Base-by-base conservation (phyloP, 768 basidiomycete species). In the Phylloporus sp. region DNA sequence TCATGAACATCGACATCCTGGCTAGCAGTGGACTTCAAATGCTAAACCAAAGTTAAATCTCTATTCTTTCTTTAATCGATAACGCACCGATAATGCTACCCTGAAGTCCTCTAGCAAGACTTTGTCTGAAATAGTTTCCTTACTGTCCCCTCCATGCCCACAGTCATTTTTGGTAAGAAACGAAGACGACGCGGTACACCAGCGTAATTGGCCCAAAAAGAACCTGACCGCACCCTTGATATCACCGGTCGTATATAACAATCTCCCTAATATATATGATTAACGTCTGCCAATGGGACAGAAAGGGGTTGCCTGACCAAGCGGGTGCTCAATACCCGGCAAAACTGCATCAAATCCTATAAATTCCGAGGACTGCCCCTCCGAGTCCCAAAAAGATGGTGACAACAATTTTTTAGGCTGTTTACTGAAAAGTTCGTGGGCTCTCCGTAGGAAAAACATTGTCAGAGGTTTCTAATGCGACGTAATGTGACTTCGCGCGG, bases 211-310 rank as follows among this genome's bases (percentile, higher is more conserved):
- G 1, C 78, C 74, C 17, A 95, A 63, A 62, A 97, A 97, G 48
- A 86, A 76, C 34, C 74, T 70, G 22, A 94, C 82, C 8, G 95
- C 92, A 7, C 76, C 79, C 37, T 75, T 73, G 22, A 86, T 77
- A 58, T 94, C 82, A 10, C 94, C 93, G n/a, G 87, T 85, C 1
- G 90, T 91, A 63, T 96, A 98, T 31, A 92, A 70, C 50, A 98
- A 68, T 32, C 94, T 76, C 27, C 90, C 95, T 90, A 43, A 24
- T 45, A 44, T 24, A 27, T 43, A 39, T 35, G n/a, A 20, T 49
- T 44, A 38, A 41, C 47, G 44, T 36, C 11, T n/a, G n/a, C n/a
- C n/a, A 40, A 53, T 17, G 41, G 36, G 38, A 52, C 43, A 33
- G 15, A 38, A 32, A 31, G 10, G 35, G 14, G 42, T 43, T 42